Evolutionary conservation across 306 rosid species (phyloP).

Genomic region (Acacia acuminata): DNA sequence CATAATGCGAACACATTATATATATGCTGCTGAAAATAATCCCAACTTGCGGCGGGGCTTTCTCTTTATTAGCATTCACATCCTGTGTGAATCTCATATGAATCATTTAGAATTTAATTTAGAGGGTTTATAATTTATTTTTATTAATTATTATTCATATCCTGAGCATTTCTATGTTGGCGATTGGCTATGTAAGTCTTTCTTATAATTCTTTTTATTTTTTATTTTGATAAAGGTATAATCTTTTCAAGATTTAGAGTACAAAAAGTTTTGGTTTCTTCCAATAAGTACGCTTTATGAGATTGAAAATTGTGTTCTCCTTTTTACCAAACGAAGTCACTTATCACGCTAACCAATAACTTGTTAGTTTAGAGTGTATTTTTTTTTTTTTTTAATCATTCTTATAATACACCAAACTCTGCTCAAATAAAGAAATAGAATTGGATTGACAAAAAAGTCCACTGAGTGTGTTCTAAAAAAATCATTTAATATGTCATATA

Average conservation of each 20-base stretch:
- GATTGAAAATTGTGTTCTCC: too few species aligned
- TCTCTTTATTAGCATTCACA: neutral
- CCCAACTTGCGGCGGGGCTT: neutral
- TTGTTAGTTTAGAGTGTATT: neutral
- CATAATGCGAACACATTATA: neutral
- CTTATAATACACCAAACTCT: too few species aligned
- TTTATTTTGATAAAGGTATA: too few species aligned
- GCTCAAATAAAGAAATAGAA: too few species aligned
- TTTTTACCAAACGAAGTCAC: rapidly evolving
- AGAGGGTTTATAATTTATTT: neutral
- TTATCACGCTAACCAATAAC: rapidly evolving
- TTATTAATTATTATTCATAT: neutral
- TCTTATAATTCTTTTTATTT: neutral
- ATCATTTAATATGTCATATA: too few species aligned
- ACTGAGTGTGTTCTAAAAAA: too few species aligned
- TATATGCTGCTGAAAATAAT: neutral
- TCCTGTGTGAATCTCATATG: neutral
- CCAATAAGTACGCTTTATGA: rapidly evolving
- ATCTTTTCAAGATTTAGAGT: too few species aligned
- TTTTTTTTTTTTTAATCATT: neutral
- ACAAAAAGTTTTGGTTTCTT: too few species aligned
- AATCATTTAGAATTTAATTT: neutral
- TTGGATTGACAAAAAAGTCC: too few species aligned
- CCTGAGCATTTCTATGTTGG: conserved; percentile 19
- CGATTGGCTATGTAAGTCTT: conserved; percentile 45